phyloP scores from a whole-genome alignment of 139 green algal genomes.

The Chlorella sp. region DNA sequence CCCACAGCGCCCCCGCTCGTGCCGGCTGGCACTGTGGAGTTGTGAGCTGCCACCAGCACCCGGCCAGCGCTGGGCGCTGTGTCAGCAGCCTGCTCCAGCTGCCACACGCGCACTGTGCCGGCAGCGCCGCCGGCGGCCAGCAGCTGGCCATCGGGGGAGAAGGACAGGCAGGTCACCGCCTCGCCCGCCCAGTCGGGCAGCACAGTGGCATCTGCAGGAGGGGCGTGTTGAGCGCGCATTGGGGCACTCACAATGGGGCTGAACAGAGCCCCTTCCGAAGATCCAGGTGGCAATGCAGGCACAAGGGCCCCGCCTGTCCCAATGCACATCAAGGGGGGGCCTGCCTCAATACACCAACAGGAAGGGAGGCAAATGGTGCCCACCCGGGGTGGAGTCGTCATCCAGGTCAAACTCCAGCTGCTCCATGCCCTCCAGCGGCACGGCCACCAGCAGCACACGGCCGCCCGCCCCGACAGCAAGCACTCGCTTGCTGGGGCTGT shows the following conservation, averaged over 20 bases:
- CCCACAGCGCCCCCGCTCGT: background rate
- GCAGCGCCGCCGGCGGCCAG: slow-evolving; percentile 55
- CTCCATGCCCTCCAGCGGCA: slow-evolving; percentile 7
- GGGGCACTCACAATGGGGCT: too few relatives aligned
- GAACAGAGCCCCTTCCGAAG: too few relatives aligned
- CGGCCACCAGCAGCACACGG: slow-evolving; percentile 45
- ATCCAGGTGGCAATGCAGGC: background rate
- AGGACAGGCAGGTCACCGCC: slow-evolving; percentile 49
- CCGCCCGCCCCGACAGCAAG: slow-evolving; percentile 51
- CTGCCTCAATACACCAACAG: background rate
- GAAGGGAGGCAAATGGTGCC: background rate
- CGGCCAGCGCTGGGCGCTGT: slow-evolving; percentile 1
- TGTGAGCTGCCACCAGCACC: slow-evolving; percentile 34
- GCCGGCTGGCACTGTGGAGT: background rate
- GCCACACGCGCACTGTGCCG: slow-evolving; percentile 58
- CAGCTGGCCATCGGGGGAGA: slow-evolving; percentile 52
- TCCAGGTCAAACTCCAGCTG: slow-evolving; percentile 13
- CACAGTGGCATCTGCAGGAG: background rate
- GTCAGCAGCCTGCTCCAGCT: slow-evolving; percentile 26
- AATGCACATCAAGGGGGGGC: background rate
- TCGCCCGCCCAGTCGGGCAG: slow-evolving; percentile 22
- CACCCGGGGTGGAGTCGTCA: background rate
- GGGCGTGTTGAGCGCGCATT: background rate
- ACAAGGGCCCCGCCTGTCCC: background rate
- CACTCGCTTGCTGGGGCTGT: slow-evolving; percentile 39